Conservation (phyloP, 2,329 filamentous ascomycete genomes). For the Calonectria pseudoturangicola region DNA sequence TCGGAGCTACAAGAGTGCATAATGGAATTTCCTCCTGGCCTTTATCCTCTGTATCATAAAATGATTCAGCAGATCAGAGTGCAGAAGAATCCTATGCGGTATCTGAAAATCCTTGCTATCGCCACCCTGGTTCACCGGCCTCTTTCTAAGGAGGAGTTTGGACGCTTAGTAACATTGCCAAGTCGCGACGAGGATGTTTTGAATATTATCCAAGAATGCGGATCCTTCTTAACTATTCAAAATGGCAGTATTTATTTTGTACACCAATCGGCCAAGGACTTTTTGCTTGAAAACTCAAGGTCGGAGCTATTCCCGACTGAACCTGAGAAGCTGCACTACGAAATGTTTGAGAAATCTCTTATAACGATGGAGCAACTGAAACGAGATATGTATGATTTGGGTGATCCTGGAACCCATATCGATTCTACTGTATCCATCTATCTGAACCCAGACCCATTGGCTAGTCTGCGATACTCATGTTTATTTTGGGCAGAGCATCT, state of each 20-base stretch:
- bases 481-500: background rate
- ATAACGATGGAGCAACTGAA: background rate
- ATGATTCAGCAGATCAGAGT: background rate
- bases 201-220: background rate
- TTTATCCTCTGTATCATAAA: background rate
- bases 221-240: background rate
- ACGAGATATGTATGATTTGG: background rate
- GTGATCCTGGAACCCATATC: no score
- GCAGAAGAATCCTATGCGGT: no score
- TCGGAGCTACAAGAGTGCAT: background rate
- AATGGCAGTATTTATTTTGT: background rate
- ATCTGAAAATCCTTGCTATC: background rate
- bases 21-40: background rate
- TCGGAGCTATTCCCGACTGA: background rate
- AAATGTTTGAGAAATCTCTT: background rate
- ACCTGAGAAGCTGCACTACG: background rate
- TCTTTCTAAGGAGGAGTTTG: background rate
- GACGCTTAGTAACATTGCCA: background rate
- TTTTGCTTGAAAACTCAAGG: background rate
- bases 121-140: background rate
- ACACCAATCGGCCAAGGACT: background rate
- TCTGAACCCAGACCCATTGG: no score
- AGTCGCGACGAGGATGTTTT: background rate
- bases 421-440: background rate
- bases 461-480: background rate